phyloP scores from a whole-genome alignment of 2,329 filamentous ascomycete species.

The Colletotrichum lini region DNA sequence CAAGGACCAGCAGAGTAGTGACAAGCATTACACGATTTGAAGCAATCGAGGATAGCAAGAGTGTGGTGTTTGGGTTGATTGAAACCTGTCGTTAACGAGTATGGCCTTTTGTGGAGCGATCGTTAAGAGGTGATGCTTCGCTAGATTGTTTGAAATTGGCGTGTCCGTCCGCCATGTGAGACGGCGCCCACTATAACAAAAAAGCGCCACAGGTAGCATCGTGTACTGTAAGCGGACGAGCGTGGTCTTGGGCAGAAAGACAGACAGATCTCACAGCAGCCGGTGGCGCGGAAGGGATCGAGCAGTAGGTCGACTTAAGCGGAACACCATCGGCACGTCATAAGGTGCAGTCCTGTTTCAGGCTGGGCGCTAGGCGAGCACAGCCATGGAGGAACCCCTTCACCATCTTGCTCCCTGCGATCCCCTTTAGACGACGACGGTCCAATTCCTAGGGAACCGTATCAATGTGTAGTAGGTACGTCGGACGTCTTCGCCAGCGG shows the following conservation, averaged over 20 bases:
- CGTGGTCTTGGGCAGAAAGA: slow-evolving; percentile 18
- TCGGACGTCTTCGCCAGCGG: not conserved
- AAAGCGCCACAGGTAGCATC: slow-evolving; percentile 13
- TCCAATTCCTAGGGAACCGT: too few species aligned
- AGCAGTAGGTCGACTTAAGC: not conserved
- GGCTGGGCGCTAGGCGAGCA: slow-evolving; percentile 33
- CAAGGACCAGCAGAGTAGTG: not conserved
- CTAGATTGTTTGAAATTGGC: slow-evolving; percentile 15
- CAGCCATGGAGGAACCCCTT: not conserved
- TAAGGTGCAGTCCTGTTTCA: slow-evolving; percentile 37
- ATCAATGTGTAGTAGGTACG: not conserved
- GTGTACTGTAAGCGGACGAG: not conserved
- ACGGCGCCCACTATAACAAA: not conserved
- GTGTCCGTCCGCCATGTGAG: slow-evolving; percentile 4
- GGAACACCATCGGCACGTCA: slow-evolving; percentile 34
- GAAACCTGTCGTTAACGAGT: not conserved
- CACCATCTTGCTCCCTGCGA: not conserved
- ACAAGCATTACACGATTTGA: not conserved
- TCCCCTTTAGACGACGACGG: slow-evolving; percentile 1
- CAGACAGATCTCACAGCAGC: slow-evolving; percentile 21
- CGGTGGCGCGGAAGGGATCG: slow-evolving; percentile 14
- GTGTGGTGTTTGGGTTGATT: not conserved
- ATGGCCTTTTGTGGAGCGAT: not conserved
- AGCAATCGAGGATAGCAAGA: not conserved
- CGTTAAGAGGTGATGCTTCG: not conserved